Evolutionary conservation across 2,329 filamentous ascomycete genomes (phyloP).

Genomic region (Diaporthe aspalathi): DNA sequence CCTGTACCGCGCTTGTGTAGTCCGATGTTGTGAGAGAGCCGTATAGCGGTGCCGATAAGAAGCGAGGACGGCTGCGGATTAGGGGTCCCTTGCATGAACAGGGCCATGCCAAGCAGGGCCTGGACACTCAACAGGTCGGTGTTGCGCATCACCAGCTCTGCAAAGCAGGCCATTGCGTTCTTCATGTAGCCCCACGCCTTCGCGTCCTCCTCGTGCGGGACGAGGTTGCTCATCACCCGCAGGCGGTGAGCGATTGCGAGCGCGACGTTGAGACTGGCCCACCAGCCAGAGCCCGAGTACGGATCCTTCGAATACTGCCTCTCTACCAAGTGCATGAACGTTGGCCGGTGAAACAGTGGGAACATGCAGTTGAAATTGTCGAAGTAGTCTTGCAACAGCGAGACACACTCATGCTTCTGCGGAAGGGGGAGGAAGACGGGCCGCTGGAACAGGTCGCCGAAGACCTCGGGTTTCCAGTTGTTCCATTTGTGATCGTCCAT

Average conservation of each 20-base stretch:
- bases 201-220: conserved; percentile 89
- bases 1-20: conserved; percentile 92
- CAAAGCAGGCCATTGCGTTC: conserved; percentile 93
- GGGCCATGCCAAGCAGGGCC: conserved; percentile 89
- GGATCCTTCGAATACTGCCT: conserved; percentile 92
- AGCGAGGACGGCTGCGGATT: conserved; percentile 96
- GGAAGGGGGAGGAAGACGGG: conserved; percentile 87
- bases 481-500: conserved; percentile 96
- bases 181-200: conserved; percentile 97
- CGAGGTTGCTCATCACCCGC: conserved; percentile 94
- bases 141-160: conserved; percentile 94
- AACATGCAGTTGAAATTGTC: conserved; percentile 99
- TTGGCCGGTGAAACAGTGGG: conserved; percentile 95
- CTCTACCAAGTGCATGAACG: conserved; percentile 97
- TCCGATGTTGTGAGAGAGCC: conserved; percentile 92
- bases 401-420: conserved; percentile 86
- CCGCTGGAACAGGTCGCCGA: conserved; percentile 89
- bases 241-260: conserved; percentile 93
- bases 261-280: conserved; percentile 94
- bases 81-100: conserved; percentile 95
- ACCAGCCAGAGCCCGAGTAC: conserved; percentile 97
- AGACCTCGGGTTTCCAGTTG: conserved; percentile 98
- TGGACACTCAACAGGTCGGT: conserved; percentile 96
- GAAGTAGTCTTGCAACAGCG: conserved; percentile 92
- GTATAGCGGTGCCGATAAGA: conserved; percentile 88